Conservation (phyloP, 2,329 filamentous ascomycete genomes). For the Phyllosticta citriasiana region DNA sequence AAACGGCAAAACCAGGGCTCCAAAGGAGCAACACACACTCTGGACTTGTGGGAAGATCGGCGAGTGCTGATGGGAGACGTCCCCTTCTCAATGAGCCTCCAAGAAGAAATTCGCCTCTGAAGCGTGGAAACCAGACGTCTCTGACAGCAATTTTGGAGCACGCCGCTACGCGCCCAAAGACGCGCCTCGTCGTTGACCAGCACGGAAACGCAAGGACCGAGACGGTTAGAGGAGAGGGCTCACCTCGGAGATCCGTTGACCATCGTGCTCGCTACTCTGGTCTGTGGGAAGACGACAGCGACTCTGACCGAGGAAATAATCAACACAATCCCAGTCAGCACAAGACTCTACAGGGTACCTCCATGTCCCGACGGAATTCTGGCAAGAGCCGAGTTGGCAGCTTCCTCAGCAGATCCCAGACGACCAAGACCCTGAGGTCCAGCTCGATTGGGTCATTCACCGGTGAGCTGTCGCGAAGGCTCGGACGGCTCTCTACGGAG, state of each 20-base stretch:
- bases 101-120: slow-evolving; percentile 37
- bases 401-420: not conserved
- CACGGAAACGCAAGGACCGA: slow-evolving; percentile 38
- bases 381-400: not conserved
- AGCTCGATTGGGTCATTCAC: slow-evolving; percentile 4
- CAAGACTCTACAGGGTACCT: not conserved
- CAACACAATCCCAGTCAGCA: not conserved
- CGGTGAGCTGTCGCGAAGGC: slow-evolving; percentile 2
- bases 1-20: slow-evolving; percentile 22
- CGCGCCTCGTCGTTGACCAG: slow-evolving; percentile 39
- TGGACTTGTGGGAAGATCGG: slow-evolving; percentile 16
- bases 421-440: not conserved
- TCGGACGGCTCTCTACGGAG: slow-evolving; percentile 2
- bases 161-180: slow-evolving; percentile 26
- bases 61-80: not conserved
- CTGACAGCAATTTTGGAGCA: slow-evolving; percentile 38
- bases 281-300: slow-evolving; percentile 33
- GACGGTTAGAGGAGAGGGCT: slow-evolving; percentile 28
- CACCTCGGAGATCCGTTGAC: slow-evolving; percentile 24
- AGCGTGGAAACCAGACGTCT: slow-evolving; percentile 31
- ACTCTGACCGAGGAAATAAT: slow-evolving; percentile 18
- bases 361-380: not conserved
- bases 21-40: slow-evolving; percentile 39
- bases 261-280: slow-evolving; percentile 31
- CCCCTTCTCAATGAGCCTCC: slow-evolving; percentile 14